Evolutionary conservation across 164 flowering plant species (phyloP), one percentile per base, ranked within the genome.

Genomic region (Platanus orientalis): DNA sequence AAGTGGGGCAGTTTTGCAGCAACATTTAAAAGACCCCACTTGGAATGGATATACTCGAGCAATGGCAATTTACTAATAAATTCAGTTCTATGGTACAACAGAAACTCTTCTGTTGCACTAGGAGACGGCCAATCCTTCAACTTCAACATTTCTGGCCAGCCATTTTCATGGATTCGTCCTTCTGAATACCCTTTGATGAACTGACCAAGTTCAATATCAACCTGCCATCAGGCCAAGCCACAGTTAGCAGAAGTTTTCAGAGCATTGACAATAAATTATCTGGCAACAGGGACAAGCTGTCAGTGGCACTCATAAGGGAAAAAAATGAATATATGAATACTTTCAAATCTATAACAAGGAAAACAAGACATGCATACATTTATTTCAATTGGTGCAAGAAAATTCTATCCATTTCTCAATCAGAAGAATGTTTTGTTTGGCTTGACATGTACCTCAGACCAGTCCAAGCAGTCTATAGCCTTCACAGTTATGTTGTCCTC

Each of bases 11-110:
- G 64, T 71, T 86, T 91, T 57, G 99, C 93, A 45, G 96, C 90
- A 73, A 94, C 87, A 78, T 94, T 94, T 47, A 94, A 76, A 73
- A 94, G 81, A 62, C 97, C 99, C 89, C 89, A 89, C 77, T 90
- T 89, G 29, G 93, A 87, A 83, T 94, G 99, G 48, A 91, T 84
- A 68, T 80, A 91, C 77, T 94, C 97, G 44, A 89, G 88, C 58
- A 91, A 76, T 32, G 99, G 97, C 55, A 94, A 60, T 78, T 80
- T 84, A 67, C 88, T 84, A 62, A 89, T 80, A 63, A 94, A 86
- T 45, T 94, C 97, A 68, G 96, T 88, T 70, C 89, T 89, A 65
- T 85, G 97, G 73, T 82, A 85, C 76, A 80, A 58, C 54, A 91
- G 71, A 69, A 94, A 89, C 75, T 94, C 97, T 77, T 94, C 99